Evolutionary conservation across 805 yeast species (phyloP).

Genomic region (Barnettozyma vustinii): DNA sequence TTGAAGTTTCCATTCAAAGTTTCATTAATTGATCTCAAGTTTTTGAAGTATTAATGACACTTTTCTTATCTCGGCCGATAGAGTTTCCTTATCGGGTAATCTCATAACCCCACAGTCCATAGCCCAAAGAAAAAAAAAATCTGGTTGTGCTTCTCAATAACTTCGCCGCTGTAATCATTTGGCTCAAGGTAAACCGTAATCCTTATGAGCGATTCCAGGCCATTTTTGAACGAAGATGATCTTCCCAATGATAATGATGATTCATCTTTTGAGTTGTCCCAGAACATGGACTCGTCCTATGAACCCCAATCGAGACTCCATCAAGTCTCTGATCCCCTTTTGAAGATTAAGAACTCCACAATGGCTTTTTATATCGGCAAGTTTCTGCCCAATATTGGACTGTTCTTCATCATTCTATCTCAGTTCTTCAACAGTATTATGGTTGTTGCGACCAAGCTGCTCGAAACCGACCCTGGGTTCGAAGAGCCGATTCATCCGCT

Average conservation of each 20-base stretch:
- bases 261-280: neutral
- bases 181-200: neutral
- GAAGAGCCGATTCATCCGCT: slow-evolving; percentile 64
- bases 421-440: slow-evolving; percentile 74
- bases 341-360: neutral
- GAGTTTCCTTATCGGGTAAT: neutral
- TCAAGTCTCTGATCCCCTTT: neutral
- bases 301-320: neutral
- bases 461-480: slow-evolving; percentile 59
- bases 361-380: slow-evolving; percentile 3
- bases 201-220: neutral
- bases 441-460: slow-evolving; percentile 70
- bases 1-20: neutral
- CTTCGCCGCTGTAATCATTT: neutral
- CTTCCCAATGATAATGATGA: slow-evolving; percentile 9
- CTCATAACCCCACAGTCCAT: neutral
- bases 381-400: slow-evolving; percentile 38
- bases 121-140: neutral
- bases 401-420: slow-evolving; percentile 50
- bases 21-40: no score
- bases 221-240: neutral
- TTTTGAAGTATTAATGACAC: no score
- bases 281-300: neutral
- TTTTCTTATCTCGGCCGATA: neutral
- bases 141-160: neutral